Conservation (phyloP, 768 basidiomycete species). For the Dioszegia crocea region DNA sequence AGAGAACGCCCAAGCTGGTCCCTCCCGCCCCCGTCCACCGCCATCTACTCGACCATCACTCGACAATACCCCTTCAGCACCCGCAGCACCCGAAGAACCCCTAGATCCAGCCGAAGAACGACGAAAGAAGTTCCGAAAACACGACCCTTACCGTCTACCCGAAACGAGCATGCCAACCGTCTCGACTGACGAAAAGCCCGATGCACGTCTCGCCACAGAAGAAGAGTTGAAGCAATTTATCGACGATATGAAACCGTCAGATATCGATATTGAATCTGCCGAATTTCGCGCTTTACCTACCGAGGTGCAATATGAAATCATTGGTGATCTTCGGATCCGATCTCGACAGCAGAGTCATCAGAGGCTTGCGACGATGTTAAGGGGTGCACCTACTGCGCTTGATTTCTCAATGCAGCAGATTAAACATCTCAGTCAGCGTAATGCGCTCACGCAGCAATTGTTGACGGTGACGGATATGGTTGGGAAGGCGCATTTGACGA, state of each 20-base stretch:
- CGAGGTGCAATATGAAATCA: constrained; percentile 96
- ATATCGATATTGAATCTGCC: constrained; percentile 84
- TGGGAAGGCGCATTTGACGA: constrained; percentile 74
- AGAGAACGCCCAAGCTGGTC: constrained; percentile 46
- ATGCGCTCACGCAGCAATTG: constrained; percentile 86
- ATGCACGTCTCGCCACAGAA: constrained; percentile 91
- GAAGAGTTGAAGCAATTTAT: constrained; percentile 90
- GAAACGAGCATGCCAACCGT: constrained; percentile 55
- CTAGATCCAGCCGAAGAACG: constrained; percentile 37
- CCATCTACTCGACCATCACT: constrained; percentile 11
- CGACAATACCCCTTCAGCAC: constrained; percentile 5
- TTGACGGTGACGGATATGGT: constrained; percentile 87
- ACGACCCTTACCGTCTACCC: constrained; percentile 88
- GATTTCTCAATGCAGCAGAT: constrained; percentile 98
- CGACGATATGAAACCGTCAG: constrained; percentile 91
- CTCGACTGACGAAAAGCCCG: constrained; percentile 55
- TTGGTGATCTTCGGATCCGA: constrained; percentile 89
- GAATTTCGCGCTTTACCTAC: constrained; percentile 89
- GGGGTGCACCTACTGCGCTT: constrained; percentile 69
- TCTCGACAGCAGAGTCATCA: constrained; percentile 91
- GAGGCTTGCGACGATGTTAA: constrained; percentile 85
- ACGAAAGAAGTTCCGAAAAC: constrained; percentile 51
- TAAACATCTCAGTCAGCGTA: constrained; percentile 78
- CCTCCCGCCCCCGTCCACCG: constrained; percentile 25
- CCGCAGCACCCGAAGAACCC: constrained; percentile 48